phyloP scores from a whole-genome alignment of 352 stramenopile genomes.

The Globisporangium abappressorium region DNA sequence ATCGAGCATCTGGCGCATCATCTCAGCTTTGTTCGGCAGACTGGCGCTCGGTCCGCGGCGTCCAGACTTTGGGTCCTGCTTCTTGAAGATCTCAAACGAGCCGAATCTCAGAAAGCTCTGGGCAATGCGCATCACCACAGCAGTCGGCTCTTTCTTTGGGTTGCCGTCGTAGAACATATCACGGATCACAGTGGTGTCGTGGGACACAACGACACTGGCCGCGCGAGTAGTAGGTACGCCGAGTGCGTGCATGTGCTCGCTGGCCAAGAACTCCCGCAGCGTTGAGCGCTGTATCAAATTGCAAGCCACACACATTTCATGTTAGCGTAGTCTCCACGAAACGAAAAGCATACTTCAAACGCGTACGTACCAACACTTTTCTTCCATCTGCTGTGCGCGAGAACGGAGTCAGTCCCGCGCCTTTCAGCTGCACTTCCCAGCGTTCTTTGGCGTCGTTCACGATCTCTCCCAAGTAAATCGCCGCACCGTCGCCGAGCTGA shows the following conservation, averaged over 20 bases:
- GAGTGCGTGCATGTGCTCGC: constrained; percentile 95
- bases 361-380: constrained; percentile 64
- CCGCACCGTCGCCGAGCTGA: constrained; percentile 89
- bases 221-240: constrained; percentile 93
- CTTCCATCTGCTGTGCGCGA: constrained; percentile 92
- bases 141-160: constrained; percentile 67
- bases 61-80: constrained; percentile 55
- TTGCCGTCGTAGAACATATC: constrained; percentile 89
- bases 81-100: constrained; percentile 95
- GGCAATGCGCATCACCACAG: constrained; percentile 88
- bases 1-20: constrained; percentile 77
- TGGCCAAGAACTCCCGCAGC: constrained; percentile 96
- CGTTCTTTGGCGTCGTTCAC: constrained; percentile 37
- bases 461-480: constrained; percentile 88
- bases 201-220: constrained; percentile 70
- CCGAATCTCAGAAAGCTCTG: constrained; percentile 94
- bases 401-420: constrained; percentile 94
- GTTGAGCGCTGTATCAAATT: constrained; percentile 76
- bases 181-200: constrained; percentile 62
- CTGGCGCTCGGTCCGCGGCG: constrained; percentile 64
- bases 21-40: constrained; percentile 58
- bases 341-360: background rate
- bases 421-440: constrained; percentile 97
- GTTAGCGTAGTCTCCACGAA: background rate
- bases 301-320: background rate